Percentiles rank a stretch among this genome's conserved stretches.
Evolutionary conservation across 306 rosid species (phyloP).

Genomic region (Mimosa pudica): DNA sequence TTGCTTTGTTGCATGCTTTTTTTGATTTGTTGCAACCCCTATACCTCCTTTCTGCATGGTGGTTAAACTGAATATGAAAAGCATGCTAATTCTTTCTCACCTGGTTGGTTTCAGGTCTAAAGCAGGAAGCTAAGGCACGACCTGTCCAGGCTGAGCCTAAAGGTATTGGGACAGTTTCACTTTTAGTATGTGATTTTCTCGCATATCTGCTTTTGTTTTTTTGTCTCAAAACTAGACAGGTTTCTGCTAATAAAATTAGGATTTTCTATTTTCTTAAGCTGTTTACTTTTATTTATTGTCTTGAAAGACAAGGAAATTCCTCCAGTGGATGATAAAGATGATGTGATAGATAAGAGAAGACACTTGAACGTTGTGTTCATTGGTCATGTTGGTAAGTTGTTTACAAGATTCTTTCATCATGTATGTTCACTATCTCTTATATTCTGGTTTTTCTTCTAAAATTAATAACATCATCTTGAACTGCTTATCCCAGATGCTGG

Average conservation of each 20-base stretch:
- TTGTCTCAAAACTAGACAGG: constrained; percentile 18
- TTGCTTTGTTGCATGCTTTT: constrained; percentile 29
- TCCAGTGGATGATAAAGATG: constrained; percentile 41
- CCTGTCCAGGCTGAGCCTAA: constrained; percentile 53
- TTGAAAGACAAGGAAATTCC: constrained; percentile 56
- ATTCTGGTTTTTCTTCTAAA: background rate
- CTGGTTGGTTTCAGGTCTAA: constrained; percentile 53
- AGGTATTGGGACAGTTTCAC: constrained; percentile 44
- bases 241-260: background rate
- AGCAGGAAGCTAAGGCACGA: constrained; percentile 42
- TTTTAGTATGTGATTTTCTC: constrained; percentile 4
- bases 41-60: background rate
- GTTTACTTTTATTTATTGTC: constrained; percentile 43
- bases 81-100: constrained; percentile 13
- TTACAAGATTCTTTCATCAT: constrained; percentile 12
- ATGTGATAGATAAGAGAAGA: constrained; percentile 56
- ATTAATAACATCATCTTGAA: constrained; percentile 25
- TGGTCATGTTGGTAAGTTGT: constrained; percentile 92
- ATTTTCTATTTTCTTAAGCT: constrained; percentile 25
- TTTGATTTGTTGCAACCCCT: constrained; percentile 13
- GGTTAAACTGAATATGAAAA: constrained; percentile 18
- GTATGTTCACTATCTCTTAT: background rate
- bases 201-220: background rate
- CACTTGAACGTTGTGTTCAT: constrained; percentile 93
- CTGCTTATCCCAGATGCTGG: constrained; percentile 78